These are phyloP conservation scores for Nannochloropsis salina DNA, from an alignment of 108 stramenopile species.

Conservation along the genomic window DNA sequence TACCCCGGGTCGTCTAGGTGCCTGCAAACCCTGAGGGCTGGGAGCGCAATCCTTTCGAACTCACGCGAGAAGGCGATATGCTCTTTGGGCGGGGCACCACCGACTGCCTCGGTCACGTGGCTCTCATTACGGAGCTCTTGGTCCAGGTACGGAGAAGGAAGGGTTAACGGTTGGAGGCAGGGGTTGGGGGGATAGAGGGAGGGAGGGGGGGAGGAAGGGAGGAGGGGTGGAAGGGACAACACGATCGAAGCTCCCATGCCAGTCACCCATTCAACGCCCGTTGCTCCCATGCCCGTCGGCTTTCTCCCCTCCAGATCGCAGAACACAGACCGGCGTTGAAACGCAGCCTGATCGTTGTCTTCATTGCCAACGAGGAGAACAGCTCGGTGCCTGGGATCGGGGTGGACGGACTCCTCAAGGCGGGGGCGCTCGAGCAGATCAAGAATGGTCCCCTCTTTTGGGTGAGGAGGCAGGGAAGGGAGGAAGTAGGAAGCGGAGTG, in stretches of 20 bases:
- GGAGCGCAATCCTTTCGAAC: constrained; percentile 59
- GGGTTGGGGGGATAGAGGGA: not conserved
- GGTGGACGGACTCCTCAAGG: constrained; percentile 53
- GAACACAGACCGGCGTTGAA: constrained; percentile 51
- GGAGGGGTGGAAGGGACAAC: not conserved
- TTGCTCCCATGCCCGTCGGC: not conserved
- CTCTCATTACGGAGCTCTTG: constrained; percentile 58
- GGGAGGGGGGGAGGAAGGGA: not conserved
- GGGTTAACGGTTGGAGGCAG: not conserved
- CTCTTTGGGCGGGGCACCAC: constrained; percentile 62
- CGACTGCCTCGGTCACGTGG: constrained; percentile 65
- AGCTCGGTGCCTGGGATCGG: constrained; percentile 54
- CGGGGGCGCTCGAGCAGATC: constrained; percentile 55
- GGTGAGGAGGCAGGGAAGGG: constrained; percentile 13
- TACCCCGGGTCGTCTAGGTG: constrained; percentile 8
- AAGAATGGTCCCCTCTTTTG: constrained; percentile 59
- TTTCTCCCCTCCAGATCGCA: constrained; percentile 38
- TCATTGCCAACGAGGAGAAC: constrained; percentile 64
- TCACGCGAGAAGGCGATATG: constrained; percentile 58
- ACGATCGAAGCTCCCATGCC: not conserved
- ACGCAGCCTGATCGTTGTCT: constrained; percentile 52
- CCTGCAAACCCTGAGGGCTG: constrained; percentile 59
- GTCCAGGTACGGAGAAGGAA: constrained; percentile 26
- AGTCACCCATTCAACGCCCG: not conserved
- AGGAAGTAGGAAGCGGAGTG: not conserved